Evolutionary conservation across 768 basidiomycete species (phyloP).

Genomic region (Exsudoporus frostii): DNA sequence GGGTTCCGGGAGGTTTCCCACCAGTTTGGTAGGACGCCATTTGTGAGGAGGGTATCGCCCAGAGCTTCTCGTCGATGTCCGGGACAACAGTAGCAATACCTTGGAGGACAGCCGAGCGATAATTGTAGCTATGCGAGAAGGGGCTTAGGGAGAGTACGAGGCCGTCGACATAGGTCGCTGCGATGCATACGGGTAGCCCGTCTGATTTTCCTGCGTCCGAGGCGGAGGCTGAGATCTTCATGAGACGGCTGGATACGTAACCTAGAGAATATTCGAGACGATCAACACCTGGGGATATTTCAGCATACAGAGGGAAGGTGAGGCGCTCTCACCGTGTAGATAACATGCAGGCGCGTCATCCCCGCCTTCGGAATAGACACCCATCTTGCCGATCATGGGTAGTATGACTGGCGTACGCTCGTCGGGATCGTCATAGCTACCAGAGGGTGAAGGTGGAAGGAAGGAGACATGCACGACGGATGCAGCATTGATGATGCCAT

Average conservation of each 20-base stretch:
- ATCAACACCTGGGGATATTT: neutral
- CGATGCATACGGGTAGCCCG: conserved; percentile 20
- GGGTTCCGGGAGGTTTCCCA: conserved; percentile 23
- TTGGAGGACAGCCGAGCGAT: conserved; percentile 24
- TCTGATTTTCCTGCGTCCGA: neutral
- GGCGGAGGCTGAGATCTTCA: conserved; percentile 18
- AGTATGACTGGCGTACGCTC: conserved; percentile 20
- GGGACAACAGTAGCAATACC: conserved; percentile 14
- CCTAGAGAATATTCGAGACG: conserved; percentile 3
- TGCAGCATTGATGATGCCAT: conserved; percentile 21
- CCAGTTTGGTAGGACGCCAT: conserved; percentile 20
- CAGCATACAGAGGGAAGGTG: too few species aligned
- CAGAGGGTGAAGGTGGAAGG: conserved; percentile 16
- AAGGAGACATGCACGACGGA: conserved; percentile 26
- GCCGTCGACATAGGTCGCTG: conserved; percentile 25
- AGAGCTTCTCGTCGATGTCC: conserved; percentile 22
- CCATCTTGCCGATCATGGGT: conserved; percentile 27
- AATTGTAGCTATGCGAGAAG: conserved; percentile 27
- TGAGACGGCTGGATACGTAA: conserved; percentile 24
- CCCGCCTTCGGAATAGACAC: conserved; percentile 8
- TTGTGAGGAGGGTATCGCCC: conserved; percentile 23
- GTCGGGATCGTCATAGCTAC: conserved; percentile 5
- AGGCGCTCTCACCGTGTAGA: conserved; percentile 18
- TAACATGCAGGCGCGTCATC: conserved; percentile 17
- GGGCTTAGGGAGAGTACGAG: conserved; percentile 22